Percentiles rank a stretch among this genome's conserved stretches.
phyloP scores from a whole-genome alignment of 2,329 filamentous ascomycete genomes.

The Xylaria sp. region DNA sequence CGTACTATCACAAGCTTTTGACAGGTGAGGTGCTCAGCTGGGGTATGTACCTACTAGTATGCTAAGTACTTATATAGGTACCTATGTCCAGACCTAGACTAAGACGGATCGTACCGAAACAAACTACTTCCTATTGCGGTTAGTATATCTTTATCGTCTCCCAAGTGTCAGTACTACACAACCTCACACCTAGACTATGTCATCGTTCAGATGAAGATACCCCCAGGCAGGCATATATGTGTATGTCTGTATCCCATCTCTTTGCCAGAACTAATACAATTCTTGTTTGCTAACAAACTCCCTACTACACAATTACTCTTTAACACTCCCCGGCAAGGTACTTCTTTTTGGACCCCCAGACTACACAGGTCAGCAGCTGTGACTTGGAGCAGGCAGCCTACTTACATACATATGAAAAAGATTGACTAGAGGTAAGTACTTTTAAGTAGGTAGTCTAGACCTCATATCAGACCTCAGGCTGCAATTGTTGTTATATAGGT shows the following conservation, averaged over 20 bases:
- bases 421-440: neutral
- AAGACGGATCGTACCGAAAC: neutral
- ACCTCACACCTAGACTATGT: neutral
- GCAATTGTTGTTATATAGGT: neutral
- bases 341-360: neutral
- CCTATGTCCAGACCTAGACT: neutral
- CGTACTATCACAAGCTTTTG: constrained; percentile 14
- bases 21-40: constrained; percentile 32
- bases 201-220: no score
- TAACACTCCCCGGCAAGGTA: neutral
- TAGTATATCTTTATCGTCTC: neutral
- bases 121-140: neutral
- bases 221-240: no score
- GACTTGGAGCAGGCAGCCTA: neutral
- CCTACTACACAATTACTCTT: neutral
- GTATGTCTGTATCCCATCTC: no score
- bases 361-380: neutral
- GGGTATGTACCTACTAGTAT: no score
- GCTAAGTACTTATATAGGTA: no score
- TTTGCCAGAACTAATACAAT: no score
- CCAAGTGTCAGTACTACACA: neutral
- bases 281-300: no score
- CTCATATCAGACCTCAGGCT: constrained; percentile 18
- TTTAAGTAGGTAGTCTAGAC: neutral
- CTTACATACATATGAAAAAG: no score